These are phyloP conservation scores for Stevia rebaudiana DNA, from an alignment of 140 eudicot genomes.

Conservation along the genomic window DNA sequence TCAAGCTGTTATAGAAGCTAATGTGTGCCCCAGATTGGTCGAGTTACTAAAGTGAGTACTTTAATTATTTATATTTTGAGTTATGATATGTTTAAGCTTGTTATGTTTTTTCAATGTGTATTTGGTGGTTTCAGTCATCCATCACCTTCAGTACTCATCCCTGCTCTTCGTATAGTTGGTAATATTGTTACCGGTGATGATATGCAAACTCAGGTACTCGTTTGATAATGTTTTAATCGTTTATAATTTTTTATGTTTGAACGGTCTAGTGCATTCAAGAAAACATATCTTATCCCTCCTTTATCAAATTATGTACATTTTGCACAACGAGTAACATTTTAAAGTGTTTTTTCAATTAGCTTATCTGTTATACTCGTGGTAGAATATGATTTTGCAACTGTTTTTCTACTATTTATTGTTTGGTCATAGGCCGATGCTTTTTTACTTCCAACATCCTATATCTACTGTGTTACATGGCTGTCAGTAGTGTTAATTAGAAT, in stretches of 20 bases:
- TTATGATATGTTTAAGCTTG: not conserved
- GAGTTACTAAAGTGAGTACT: conserved; percentile 57
- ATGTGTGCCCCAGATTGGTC: conserved; percentile 66
- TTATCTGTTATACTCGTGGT: not conserved
- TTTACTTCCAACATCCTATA: too few relatives aligned
- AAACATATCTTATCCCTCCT: not conserved
- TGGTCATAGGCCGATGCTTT: not conserved
- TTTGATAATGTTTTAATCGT: not conserved
- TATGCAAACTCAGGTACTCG: conserved; percentile 76
- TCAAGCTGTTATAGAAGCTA: conserved; percentile 76
- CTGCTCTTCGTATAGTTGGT: conserved; percentile 85
- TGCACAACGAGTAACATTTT: not conserved
- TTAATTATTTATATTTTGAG: not conserved
- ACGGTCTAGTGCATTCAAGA: not conserved
- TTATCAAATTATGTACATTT: not conserved
- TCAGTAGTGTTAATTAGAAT: not conserved
- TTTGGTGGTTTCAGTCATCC: conserved; percentile 52
- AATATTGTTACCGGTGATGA: conserved; percentile 90
- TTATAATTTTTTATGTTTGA: too few relatives aligned
- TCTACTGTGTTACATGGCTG: too few relatives aligned
- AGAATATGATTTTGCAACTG: too few relatives aligned
- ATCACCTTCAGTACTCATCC: conserved; percentile 73
- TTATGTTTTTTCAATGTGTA: conserved; percentile 7
- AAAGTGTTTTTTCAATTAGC: not conserved
- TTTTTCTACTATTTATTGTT: not conserved